Evolutionary conservation across 2,329 filamentous ascomycete species (phyloP), one percentile per base, ranked within the genome.

Genomic region (Volutella citrinella): DNA sequence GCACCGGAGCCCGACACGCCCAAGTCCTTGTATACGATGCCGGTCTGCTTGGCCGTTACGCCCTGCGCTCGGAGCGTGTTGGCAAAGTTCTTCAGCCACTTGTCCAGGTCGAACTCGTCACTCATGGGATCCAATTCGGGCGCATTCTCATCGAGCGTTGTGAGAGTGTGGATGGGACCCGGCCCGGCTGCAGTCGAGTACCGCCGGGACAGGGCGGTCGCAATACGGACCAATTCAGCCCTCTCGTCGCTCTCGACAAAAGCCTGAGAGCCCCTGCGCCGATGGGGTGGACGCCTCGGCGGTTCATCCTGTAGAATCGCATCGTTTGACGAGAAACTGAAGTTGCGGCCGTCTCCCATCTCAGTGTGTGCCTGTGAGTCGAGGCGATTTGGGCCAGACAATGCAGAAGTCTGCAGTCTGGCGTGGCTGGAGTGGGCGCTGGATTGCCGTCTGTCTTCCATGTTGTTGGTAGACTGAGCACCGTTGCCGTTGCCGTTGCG

Each of bases 1-100:
- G 74, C 70, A 1, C 82, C 83, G 0, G 79, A 80, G 1, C 84
- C 84, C 6, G 70, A 80, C 0, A 88, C 79, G 36, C 74, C 75
- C 20, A 87, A 68, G 32, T 84, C 69, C 40, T 76, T 76, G 61
- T 79, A 86, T 1, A 74, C 72, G 7, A 87, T 67, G 5, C 81
- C 80, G 0, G 80, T 73, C 7, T 65, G 64, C 45, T 65, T 72
- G 41, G 64, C 60, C 38, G 66, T 69, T 27, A 81, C 62, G 1
- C 76, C 74, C 37, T 82, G 74, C 13, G 69, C 68, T 21, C 77
- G 68, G 21, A 81, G 56, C 19, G 63, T 55, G 2, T 46, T 37
- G 7, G 69, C 55, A 37, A 69, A 62, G 21, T 52, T 45, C 22
- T 55, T 56, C 2, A 69, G 46, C 68, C 67, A 72, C 39, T 61